Evolutionary conservation across 345 rosid genomes (phyloP), one percentile per base, ranked within the genome.

Genomic region (Chamaenerion angustifolium): DNA sequence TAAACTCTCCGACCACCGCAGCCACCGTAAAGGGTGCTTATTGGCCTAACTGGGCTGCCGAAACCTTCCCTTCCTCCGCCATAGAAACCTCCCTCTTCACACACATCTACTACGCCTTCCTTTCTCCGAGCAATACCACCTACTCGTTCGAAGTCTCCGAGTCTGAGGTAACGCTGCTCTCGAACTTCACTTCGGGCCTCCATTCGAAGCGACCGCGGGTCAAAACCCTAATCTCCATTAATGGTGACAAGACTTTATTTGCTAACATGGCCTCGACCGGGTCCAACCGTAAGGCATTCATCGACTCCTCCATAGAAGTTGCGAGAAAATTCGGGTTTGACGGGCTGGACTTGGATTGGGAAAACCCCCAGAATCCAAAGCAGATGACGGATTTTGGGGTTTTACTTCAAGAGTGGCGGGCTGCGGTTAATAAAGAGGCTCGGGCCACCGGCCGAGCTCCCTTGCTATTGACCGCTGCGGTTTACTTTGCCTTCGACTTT

Each of bases 321-420:
- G 69, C 60, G 4, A 49, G 66, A 49, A 53, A 42, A 31, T 60
- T 42, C n/a, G 61, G 64, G 8, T 64, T 69, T 0, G 66, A 64
- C 17, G 69, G 70, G 54, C 66, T 69, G 4, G 69, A 69, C 52
- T 51, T 60, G 11, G 63, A 60, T 15, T 69, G 63, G 66, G 69
- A 60, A 45, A 60, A 45, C 23, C 73, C 63, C 0, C 21, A 42
- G 14, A 57, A 52, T 41, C 47, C 56, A 0, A 50, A 57, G 12
- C 66, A 64, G 15, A 69, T 64, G 74, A 1, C 11, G 40, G 59
- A 69, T 56, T 48, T 64, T 8, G 57, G 56, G 21, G 1, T 17
- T n/a, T 52, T 64, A 43, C 51, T 69, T 23, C 12, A 16, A 8
- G 67, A 69, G 48, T 69, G 73, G 73, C 66, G 60, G 13, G 16